phyloP scores from a whole-genome alignment of 495 filamentous ascomycete genomes.

The Xylaria castorea region DNA sequence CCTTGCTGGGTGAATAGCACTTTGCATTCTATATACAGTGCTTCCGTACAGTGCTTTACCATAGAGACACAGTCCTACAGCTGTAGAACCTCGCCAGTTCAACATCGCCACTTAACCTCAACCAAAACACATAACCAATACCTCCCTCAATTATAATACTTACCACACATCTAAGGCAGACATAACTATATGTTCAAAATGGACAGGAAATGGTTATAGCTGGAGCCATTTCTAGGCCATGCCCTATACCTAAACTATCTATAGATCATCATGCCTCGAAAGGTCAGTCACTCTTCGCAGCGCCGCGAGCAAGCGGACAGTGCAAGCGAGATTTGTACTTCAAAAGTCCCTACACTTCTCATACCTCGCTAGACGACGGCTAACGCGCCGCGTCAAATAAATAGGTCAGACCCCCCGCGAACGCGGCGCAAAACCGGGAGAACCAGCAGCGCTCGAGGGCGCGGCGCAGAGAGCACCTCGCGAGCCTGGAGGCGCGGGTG shows the following conservation, averaged over 20 bases:
- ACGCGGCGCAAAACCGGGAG: slow-evolving; percentile 23
- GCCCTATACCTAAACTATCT: not conserved
- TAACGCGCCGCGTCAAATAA: not conserved
- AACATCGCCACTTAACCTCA: not conserved
- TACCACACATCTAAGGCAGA: too few relatives aligned
- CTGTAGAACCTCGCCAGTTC: not conserved
- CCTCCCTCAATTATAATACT: not conserved
- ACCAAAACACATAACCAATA: not conserved
- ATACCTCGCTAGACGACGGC: not conserved
- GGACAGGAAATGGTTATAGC: not conserved
- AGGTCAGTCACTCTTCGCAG: not conserved
- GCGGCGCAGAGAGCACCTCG: slow-evolving; percentile 25
- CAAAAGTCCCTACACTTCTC: not conserved
- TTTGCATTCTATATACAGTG: not conserved
- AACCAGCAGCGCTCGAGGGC: slow-evolving; percentile 32
- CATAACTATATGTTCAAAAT: not conserved
- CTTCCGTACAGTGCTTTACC: not conserved
- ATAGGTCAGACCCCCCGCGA: slow-evolving; percentile 10
- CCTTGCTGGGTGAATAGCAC: not conserved
- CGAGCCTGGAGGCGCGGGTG: slow-evolving; percentile 23
- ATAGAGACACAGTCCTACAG: not conserved
- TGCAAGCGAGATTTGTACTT: not conserved
- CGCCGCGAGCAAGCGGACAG: not conserved
- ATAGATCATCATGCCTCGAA: slow-evolving; percentile 19
- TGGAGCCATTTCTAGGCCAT: not conserved